Evolutionary conservation across 768 basidiomycete genomes (phyloP).

Genomic region (Kwoniella botswanensis): DNA sequence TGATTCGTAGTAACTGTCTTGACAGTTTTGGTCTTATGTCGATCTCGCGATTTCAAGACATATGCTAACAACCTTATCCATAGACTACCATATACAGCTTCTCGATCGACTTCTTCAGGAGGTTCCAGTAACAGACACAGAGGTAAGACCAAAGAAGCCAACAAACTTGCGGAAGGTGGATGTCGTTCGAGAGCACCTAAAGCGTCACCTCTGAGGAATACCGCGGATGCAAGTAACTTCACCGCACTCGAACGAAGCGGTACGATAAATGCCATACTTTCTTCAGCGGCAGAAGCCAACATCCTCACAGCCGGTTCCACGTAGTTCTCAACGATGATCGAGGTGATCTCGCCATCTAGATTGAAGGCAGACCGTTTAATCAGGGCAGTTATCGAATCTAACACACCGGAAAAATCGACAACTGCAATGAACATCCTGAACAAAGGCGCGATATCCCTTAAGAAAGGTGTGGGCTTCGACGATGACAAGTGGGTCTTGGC

Average conservation of each 20-base stretch:
- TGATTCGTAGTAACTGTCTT: slow-evolving; percentile 2
- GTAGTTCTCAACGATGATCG: slow-evolving; percentile 35
- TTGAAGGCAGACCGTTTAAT: slow-evolving; percentile 28
- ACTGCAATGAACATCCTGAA: slow-evolving; percentile 36
- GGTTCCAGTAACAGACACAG: slow-evolving; percentile 22
- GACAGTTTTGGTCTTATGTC: not conserved
- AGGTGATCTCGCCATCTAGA: slow-evolving; percentile 27
- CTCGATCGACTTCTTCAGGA: slow-evolving; percentile 28
- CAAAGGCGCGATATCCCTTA: slow-evolving; percentile 40
- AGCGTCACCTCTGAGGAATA: slow-evolving; percentile 40
- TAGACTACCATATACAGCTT: slow-evolving; percentile 20
- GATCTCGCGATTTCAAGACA: slow-evolving; percentile 12
- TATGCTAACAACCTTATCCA: slow-evolving; percentile 39
- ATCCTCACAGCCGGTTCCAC: slow-evolving; percentile 35
- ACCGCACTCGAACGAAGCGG: slow-evolving; percentile 33
- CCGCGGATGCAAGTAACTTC: slow-evolving; percentile 26
- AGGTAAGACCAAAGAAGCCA: slow-evolving; percentile 33
- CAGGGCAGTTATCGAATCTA: slow-evolving; percentile 37
- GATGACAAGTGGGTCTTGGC: slow-evolving; percentile 38
- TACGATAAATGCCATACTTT: slow-evolving; percentile 28
- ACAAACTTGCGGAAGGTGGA: slow-evolving; percentile 16
- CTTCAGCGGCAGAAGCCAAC: slow-evolving; percentile 28
- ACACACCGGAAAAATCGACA: slow-evolving; percentile 46
- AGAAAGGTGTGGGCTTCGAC: slow-evolving; percentile 25
- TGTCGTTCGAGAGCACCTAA: slow-evolving; percentile 27